Percentiles rank a stretch among this genome's conserved stretches.
phyloP scores from a whole-genome alignment of 192 early-diverging fungal genomes.

The Mortierella hygrophila region DNA sequence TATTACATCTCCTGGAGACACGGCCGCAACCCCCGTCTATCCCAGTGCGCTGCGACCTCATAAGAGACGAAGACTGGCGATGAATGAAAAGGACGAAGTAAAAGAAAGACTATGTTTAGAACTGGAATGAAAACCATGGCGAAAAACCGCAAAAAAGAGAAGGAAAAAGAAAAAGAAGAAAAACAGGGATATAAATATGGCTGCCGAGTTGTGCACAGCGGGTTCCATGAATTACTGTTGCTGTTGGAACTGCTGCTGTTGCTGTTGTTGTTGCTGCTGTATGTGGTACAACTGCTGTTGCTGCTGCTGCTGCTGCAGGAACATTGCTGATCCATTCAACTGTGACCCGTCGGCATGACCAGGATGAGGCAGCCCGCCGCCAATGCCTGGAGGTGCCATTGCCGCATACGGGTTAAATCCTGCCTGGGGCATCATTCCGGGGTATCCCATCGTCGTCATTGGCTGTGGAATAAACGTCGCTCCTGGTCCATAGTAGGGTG shows the following conservation, averaged over 20 bases:
- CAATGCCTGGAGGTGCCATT: constrained; percentile 44
- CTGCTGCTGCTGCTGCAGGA: constrained; percentile 24
- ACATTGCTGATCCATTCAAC: constrained; percentile 23
- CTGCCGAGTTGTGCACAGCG: not conserved
- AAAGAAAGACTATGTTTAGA: constrained; percentile 11
- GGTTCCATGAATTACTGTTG: constrained; percentile 19
- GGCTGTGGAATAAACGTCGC: constrained; percentile 35
- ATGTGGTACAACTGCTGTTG: constrained; percentile 33
- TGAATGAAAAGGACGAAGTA: not conserved
- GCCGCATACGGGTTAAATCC: constrained; percentile 43
- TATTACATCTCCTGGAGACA: not conserved
- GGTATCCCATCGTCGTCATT: constrained; percentile 39
- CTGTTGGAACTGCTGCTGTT: constrained; percentile 17
- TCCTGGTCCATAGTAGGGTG: constrained; percentile 43
- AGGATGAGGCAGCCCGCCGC: constrained; percentile 8
- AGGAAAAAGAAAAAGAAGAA: not conserved
- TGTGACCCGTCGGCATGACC: constrained; percentile 22
- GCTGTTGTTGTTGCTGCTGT: constrained; percentile 33
- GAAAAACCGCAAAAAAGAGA: not conserved
- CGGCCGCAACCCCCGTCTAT: not conserved
- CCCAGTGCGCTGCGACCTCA: not conserved
- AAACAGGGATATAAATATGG: constrained; percentile 7
- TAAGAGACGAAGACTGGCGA: not conserved
- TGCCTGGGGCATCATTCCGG: constrained; percentile 40
- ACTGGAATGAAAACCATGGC: not conserved